Evolutionary conservation across 192 early-diverging fungal species (phyloP), one percentile per base, ranked within the genome.

Genomic region (Dispira simplex): DNA sequence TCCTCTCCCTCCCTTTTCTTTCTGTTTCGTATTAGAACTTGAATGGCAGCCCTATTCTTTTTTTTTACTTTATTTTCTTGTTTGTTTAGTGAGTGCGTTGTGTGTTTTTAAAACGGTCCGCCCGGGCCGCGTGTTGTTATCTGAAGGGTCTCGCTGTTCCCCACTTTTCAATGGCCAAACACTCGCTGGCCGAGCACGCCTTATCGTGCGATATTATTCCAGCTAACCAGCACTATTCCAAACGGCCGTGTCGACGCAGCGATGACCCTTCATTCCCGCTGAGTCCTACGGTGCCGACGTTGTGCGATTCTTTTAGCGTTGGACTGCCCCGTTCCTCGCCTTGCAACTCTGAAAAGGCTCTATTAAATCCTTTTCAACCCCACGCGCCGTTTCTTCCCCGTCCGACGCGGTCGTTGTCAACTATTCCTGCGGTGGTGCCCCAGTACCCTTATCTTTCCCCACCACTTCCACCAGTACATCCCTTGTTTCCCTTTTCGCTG

Each of bases 121-220:
- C 32, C 32, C 1, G 32, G 32, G 32, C 32, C 32, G 32, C 32
- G 32, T 39, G 32, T 39, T 6, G 32, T 39, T 39, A 39, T 39
- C 32, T 39, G 32, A 39, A 39, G 32, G 32, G 32, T 39, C 32
- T 39, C 32, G 32, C 32, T 39, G 32, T 39, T 39, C 32, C 32
- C 32, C 32, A 39, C 6, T 39, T 1, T 39, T 39, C 32, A 39
- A 39, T 39, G 32, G 32, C 32, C 32, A 39, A 39, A 39, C 32
- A 39, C 32, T 39, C 32, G 32, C 32, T 39, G 32, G 3, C 32
- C 6, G 32, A 39, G 32, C 32, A 39, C 32, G 32, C 32, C 6
- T 79, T 65, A 57, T 70, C 32, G 52, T 68, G 48, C 21, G 48
- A 51, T 23, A 23, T 51, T 16, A 51, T 23, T 16, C 48, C 48